Base-by-base conservation (phyloP, 1,284 basidiomycete genomes). In the Trichosporon sp. region DNA sequence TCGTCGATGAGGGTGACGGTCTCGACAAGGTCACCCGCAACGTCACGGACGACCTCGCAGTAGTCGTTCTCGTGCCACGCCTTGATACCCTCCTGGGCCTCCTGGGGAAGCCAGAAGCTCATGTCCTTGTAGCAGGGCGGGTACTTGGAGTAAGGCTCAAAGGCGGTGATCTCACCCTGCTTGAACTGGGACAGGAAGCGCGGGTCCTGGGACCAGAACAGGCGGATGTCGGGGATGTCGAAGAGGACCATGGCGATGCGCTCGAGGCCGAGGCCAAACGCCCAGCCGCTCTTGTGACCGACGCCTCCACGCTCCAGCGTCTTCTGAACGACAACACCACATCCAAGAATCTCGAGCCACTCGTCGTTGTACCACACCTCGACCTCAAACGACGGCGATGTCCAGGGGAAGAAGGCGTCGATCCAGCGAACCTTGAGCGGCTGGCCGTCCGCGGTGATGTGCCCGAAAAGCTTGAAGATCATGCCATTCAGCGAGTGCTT, bases 181-280 rank as follows among this genome's bases (percentile, higher is more conserved):
- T 86, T 83, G 83, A 99, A 99, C 76, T 99, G 97, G 11, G 87
- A 87, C 34, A 92, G 83, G 87, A 99, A 99, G 9, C 96, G 90
- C 21, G 87, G 77, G 78, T 99, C 97, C 65, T 86, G 83, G 1
- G 95, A 95, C 97, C 97, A 99, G 87, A 99, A 99, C 13, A 99
- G 86, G n/a, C 97, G 92, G 78, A 99, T 99, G 81, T 99, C 97
- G 2, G 96, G 97, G 68, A 99, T 97, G 18, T 90, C 91, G 84
- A 92, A 99, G 65, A 99, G 88, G 71, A 99, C 90, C 97, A 99
- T 99, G 32, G 96, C 95, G 74, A 99, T 97, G 27, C 97, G 89
- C 80, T 99, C 97, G 58, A 99, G 87, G 6, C 97, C 97, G 42
- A 99, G 89, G 15, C 97, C 97, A 77, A 98, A 99, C 0, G 97